phyloP scores from a whole-genome alignment of 768 basidiomycete species.

The Termitomyces heimii region DNA sequence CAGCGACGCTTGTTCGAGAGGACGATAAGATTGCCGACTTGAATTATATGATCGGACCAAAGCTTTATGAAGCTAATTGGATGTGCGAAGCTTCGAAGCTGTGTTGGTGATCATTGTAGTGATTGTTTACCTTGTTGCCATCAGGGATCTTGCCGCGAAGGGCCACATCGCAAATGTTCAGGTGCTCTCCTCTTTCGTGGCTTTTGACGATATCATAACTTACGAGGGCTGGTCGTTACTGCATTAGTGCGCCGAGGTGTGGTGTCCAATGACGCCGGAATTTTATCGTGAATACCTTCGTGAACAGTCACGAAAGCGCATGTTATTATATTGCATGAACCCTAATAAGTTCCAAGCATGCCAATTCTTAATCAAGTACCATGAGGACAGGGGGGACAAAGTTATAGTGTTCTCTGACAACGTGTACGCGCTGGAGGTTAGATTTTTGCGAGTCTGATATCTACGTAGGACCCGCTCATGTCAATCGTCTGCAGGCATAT shows the following conservation, averaged over 20 bases:
- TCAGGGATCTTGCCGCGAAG: constrained; percentile 90
- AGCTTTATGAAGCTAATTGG: constrained; percentile 99
- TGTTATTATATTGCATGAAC: constrained; percentile 99
- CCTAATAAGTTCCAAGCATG: constrained; percentile 99
- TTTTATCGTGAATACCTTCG: constrained; percentile 97
- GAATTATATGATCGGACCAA: constrained; percentile 99
- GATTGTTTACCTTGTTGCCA: constrained; percentile 9
- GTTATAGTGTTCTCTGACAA: constrained; percentile 99
- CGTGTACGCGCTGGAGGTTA: constrained; percentile 92
- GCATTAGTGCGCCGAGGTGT: constrained; percentile 92
- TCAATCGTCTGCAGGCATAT: constrained; percentile 55
- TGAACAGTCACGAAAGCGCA: constrained; percentile 88
- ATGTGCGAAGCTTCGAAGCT: constrained; percentile 46
- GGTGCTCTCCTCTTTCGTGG: constrained; percentile 35
- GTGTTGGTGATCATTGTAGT: constrained; percentile 8
- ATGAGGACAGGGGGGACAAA: constrained; percentile 97
- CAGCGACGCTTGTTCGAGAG: constrained; percentile 96
- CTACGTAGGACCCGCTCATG: neutral
- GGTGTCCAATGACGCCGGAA: constrained; percentile 99
- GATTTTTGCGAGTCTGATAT: neutral
- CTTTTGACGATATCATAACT: neutral
- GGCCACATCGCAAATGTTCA: constrained; percentile 99
- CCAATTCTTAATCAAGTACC: constrained; percentile 97
- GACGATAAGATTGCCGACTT: constrained; percentile 98
- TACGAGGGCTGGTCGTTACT: constrained; percentile 4